Evolutionary conservation across 805 yeast genomes (phyloP).

Genomic region (Cyberlindnera bimundalis): DNA sequence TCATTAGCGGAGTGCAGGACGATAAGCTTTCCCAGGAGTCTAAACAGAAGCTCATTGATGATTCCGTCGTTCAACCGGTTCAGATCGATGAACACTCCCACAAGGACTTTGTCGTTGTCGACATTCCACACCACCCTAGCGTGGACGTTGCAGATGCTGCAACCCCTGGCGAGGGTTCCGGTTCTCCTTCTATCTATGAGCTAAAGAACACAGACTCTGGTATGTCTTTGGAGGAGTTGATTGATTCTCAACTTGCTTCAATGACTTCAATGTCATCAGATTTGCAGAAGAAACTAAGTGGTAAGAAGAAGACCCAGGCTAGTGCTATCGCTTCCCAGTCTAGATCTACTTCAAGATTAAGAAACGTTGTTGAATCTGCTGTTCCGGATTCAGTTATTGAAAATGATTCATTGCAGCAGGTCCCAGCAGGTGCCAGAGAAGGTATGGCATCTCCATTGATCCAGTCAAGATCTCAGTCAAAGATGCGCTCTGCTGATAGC

Average conservation of each 20-base stretch:
- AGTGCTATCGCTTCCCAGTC: slow-evolving; percentile 2
- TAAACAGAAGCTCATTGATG: slow-evolving; percentile 6
- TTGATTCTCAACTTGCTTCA: slow-evolving; percentile 30
- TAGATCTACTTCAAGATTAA: slow-evolving; percentile 20
- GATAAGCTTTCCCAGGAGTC: slow-evolving; percentile 7
- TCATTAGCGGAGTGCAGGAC: slow-evolving; percentile 14
- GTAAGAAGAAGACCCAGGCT: slow-evolving; percentile 9
- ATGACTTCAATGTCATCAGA: slow-evolving; percentile 24
- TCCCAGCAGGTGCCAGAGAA: slow-evolving; percentile 45
- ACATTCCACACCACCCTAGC: slow-evolving; percentile 17
- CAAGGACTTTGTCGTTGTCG: slow-evolving; percentile 25
- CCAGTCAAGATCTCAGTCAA: slow-evolving; percentile 29
- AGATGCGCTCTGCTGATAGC: slow-evolving; percentile 7
- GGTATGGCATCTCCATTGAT: slow-evolving; percentile 36
- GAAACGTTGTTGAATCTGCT: slow-evolving; percentile 13
- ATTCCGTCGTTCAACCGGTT: slow-evolving; percentile 6
- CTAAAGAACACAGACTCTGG: slow-evolving; percentile 19
- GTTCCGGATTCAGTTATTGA: slow-evolving; percentile 36
- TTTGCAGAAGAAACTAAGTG: slow-evolving; percentile 19
- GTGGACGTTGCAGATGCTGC: slow-evolving; percentile 13
- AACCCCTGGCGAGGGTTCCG: slow-evolving; percentile 8
- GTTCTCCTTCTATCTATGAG: slow-evolving; percentile 19
- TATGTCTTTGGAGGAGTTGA: slow-evolving; percentile 27
- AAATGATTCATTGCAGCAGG: slow-evolving; percentile 35
- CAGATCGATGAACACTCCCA: slow-evolving; percentile 18